Evolutionary conservation across 139 green algal species (phyloP).

Genomic region (Coccomyxa sp.): DNA sequence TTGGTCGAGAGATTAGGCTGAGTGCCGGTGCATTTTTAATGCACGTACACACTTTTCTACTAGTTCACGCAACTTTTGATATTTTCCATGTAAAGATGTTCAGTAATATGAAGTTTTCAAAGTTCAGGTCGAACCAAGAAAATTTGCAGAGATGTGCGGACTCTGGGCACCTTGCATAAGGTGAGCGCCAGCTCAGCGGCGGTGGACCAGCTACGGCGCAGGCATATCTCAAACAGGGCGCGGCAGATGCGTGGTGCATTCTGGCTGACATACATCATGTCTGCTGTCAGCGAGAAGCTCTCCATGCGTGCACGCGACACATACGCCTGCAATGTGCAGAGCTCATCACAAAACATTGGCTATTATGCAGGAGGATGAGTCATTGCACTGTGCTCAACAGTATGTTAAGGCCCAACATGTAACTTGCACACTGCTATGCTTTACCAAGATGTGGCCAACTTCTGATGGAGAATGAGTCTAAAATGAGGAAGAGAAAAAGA

Average conservation of each 20-base stretch:
- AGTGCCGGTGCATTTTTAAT: too few species aligned
- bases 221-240: conserved; percentile 92
- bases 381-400: too few species aligned
- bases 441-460: too few species aligned
- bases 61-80: too few species aligned
- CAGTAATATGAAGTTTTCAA: too few species aligned
- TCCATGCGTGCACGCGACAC: conserved; percentile 75
- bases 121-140: background rate
- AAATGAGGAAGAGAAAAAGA: too few species aligned
- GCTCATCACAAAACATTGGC: background rate
- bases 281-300: conserved; percentile 86
- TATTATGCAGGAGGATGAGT: too few species aligned
- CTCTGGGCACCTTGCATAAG: conserved; percentile 48
- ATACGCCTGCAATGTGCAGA: conserved; percentile 63
- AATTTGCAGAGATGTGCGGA: background rate
- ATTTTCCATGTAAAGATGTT: too few species aligned
- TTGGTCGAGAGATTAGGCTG: too few species aligned
- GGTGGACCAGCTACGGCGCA: conserved; percentile 65
- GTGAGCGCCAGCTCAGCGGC: conserved; percentile 56
- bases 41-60: too few species aligned
- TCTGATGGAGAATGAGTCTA: too few species aligned
- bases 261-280: conserved; percentile 87
- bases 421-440: background rate
- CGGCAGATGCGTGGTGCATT: conserved; percentile 87
- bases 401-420: background rate